Evolutionary conservation across 495 filamentous ascomycete species (phyloP).

Genomic region (Rostrohypoxylon terebratum): DNA sequence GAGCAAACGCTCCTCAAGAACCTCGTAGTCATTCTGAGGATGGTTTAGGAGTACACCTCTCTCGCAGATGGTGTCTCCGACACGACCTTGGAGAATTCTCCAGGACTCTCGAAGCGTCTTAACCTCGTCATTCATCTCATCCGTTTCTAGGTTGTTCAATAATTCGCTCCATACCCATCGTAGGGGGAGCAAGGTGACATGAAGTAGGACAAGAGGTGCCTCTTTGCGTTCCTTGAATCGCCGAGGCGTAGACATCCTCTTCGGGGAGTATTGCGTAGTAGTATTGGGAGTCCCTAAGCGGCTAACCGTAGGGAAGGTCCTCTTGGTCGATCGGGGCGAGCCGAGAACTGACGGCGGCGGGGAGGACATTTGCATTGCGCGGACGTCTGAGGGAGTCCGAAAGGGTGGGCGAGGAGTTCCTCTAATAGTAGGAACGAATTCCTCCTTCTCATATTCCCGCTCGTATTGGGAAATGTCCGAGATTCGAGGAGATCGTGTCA

Average conservation of each 20-base stretch:
- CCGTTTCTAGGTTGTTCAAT: conserved; percentile 54
- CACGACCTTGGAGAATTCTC: conserved; percentile 78
- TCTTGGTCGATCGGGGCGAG: conserved; percentile 61
- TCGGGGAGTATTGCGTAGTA: conserved; percentile 64
- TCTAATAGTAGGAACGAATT: conserved; percentile 56
- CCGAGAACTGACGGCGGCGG: conserved; percentile 64
- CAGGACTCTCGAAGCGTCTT: conserved; percentile 74
- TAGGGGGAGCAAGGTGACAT: conserved; percentile 83
- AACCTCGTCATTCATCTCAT: conserved; percentile 65
- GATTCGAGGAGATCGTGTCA: conserved; percentile 57
- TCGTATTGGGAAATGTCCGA: conserved; percentile 56
- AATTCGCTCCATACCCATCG: conserved; percentile 75
- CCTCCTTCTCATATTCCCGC: conserved; percentile 57
- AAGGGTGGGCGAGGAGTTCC: conserved; percentile 56
- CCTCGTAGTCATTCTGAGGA: conserved; percentile 88
- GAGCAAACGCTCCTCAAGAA: conserved; percentile 91
- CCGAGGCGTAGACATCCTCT: conserved; percentile 69
- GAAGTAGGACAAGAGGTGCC: conserved; percentile 83
- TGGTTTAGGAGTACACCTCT: conserved; percentile 89
- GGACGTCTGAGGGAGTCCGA: conserved; percentile 77
- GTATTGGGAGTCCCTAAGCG: conserved; percentile 59
- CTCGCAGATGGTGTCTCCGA: conserved; percentile 81
- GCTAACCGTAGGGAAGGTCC: conserved; percentile 60
- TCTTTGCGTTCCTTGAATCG: conserved; percentile 63
- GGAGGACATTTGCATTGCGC: conserved; percentile 82